Base-by-base conservation (phyloP, 1,284 basidiomycete genomes). In the Trametes polyzona region DNA sequence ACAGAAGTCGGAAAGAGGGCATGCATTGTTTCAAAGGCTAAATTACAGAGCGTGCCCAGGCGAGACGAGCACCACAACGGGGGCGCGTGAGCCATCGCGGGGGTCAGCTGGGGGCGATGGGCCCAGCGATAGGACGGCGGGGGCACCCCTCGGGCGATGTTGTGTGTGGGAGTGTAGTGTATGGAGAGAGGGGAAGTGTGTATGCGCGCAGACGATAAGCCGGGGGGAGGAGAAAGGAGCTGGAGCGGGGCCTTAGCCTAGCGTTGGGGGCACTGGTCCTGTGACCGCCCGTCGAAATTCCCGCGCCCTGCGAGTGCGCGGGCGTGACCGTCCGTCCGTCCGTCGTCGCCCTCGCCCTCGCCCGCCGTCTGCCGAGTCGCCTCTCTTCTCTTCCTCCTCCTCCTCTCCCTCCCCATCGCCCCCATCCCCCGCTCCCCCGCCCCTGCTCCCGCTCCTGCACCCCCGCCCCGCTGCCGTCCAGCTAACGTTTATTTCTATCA, bases 301-400 rank as follows among this genome's bases (percentile, higher is more conserved):
- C 37, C 37, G 37, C 37, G 37, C 37, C 37, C 37, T 7, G 17
- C 48, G 19, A 16, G 16, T 46, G 52, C 16, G 33, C 48, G 27
- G 32, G 37, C 23, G 21, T 39, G 37, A 41, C 19, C 37, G 36
- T 14, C 14, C 17, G 19, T 30, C n/a, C n/a, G n/a, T n/a, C n/a
- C n/a, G n/a, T n/a, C n/a, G n/a, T n/a, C n/a, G n/a, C n/a, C n/a
- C n/a, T n/a, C 36, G 32, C 39, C 41, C 17, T 46, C 42, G 42
- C 33, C 19, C 61, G 50, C 62, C 57, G n/a, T n/a, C n/a, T n/a
- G n/a, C 58, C 59, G 56, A 39, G 26, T 56, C 54, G 42, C 36
- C 53, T 33, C 53, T 44, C 46, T 36, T 41, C 47, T 36, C 50
- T 53, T 62, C 50, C 60, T 57, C 12, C 43, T 33, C 29, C 40